These are phyloP conservation scores for Ustilago crameri DNA, from an alignment of 1,284 basidiomycete genomes.

Conservation along the genomic window DNA sequence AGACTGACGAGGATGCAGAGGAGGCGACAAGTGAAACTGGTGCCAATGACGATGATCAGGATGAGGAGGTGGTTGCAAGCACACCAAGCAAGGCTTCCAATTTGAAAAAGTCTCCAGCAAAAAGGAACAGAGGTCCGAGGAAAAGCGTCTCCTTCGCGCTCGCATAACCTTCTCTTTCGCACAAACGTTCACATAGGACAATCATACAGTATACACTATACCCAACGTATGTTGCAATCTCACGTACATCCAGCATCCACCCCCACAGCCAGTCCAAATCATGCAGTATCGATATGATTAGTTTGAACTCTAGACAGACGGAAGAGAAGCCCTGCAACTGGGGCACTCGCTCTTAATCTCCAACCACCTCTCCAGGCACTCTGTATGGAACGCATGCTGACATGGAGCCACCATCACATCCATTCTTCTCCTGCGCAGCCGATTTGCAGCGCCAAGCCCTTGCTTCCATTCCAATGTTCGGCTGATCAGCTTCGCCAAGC, in stretches of 20 bases:
- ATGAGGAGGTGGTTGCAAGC: not conserved
- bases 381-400: slow-evolving; percentile 43
- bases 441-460: slow-evolving; percentile 8
- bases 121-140: slow-evolving; percentile 5
- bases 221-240: not conserved
- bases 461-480: slow-evolving; percentile 10
- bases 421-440: slow-evolving; percentile 17
- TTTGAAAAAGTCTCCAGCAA: not conserved
- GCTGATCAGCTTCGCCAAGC: slow-evolving; percentile 4
- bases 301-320: slow-evolving; percentile 18
- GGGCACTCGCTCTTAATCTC: slow-evolving; percentile 50
- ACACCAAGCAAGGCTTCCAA: not conserved
- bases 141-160: slow-evolving; percentile 44
- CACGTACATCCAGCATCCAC: not conserved
- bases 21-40: not conserved
- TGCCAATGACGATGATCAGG: not conserved
- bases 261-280: too few relatives aligned
- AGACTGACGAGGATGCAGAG: not conserved
- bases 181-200: not conserved
- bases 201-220: not conserved
- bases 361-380: slow-evolving; percentile 44
- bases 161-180: slow-evolving; percentile 3
- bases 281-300: too few relatives aligned
- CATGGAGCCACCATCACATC: slow-evolving; percentile 49
- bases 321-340: slow-evolving; percentile 34